phyloP scores from a whole-genome alignment of 2,329 filamentous ascomycete species.

The Cladosporium sp. region DNA sequence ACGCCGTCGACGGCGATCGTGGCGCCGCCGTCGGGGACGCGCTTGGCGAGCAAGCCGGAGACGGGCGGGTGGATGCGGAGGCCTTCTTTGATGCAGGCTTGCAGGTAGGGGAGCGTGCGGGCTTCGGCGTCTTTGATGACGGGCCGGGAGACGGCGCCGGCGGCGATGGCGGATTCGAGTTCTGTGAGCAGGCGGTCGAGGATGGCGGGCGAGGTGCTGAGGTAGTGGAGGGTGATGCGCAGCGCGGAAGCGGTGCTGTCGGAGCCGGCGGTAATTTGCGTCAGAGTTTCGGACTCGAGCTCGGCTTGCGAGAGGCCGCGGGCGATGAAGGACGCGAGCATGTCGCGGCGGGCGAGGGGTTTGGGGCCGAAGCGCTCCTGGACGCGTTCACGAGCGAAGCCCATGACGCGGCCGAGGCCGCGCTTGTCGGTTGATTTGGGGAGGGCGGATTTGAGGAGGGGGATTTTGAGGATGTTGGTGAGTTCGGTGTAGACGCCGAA shows the following conservation, averaged over 20 bases:
- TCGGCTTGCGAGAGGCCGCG: constrained; percentile 39
- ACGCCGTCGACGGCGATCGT: constrained; percentile 30
- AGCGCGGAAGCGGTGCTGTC: constrained; percentile 54
- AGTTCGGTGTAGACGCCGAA: constrained; percentile 40
- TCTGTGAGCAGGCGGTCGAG: constrained; percentile 43
- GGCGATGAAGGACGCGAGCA: constrained; percentile 49
- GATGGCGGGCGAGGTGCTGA: constrained; percentile 46
- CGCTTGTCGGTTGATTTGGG: constrained; percentile 44
- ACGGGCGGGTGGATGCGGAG: constrained; percentile 41
- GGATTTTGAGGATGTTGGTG: constrained; percentile 36
- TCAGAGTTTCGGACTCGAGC: constrained; percentile 39
- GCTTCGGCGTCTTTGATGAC: constrained; percentile 46
- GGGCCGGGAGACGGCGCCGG: constrained; percentile 35
- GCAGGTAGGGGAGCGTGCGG: constrained; percentile 38
- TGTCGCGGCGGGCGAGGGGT: constrained; percentile 43
- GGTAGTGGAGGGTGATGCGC: constrained; percentile 47
- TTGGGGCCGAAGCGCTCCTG: constrained; percentile 41
- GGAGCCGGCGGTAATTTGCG: constrained; percentile 49
- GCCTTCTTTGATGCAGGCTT: constrained; percentile 43
- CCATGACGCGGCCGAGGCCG: constrained; percentile 34
- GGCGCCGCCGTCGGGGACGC: constrained; percentile 29
- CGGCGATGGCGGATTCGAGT: constrained; percentile 36
- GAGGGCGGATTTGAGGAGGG: constrained; percentile 36
- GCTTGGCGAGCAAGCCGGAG: constrained; percentile 34
- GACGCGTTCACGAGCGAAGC: constrained; percentile 42